Percentiles rank a stretch among this genome's conserved stretches.
These are phyloP conservation scores for Yamadazyma pseudoaaseri DNA, from an alignment of 1,139 yeast species.

Conservation along the genomic window DNA sequence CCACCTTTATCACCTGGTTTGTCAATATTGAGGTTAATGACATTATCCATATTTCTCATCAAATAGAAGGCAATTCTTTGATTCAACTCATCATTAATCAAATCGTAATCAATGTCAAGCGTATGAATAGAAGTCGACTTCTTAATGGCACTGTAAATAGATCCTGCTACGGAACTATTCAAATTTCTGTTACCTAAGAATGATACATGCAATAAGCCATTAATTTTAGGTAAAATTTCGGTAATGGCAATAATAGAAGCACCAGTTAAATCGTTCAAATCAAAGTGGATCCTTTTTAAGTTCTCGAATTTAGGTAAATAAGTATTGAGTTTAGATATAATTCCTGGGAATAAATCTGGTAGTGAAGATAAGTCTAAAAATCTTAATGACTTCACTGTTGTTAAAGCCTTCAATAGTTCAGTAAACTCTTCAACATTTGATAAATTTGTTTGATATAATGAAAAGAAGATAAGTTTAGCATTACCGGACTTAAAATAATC, in stretches of 20 bases:
- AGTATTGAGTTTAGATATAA: constrained; percentile 59
- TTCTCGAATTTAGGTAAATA: constrained; percentile 64
- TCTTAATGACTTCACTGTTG: constrained; percentile 55
- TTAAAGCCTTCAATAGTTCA: constrained; percentile 49
- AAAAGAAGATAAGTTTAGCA: constrained; percentile 55
- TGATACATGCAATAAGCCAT: constrained; percentile 73
- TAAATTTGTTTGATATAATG: constrained; percentile 69
- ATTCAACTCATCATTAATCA: constrained; percentile 66
- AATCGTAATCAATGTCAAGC: constrained; percentile 69
- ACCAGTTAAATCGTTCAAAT: constrained; percentile 63
- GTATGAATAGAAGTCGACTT: constrained; percentile 62
- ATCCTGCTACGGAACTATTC: constrained; percentile 59
- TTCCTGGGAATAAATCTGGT: constrained; percentile 70
- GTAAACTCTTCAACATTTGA: constrained; percentile 53
- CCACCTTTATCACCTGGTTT: constrained; percentile 1
- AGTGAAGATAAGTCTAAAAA: constrained; percentile 77
- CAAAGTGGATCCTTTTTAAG: constrained; percentile 75
- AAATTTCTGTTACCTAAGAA: constrained; percentile 62
- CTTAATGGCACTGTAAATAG: constrained; percentile 71
- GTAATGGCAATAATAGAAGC: constrained; percentile 67
- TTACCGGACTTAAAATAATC: constrained; percentile 38
- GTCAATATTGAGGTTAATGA: constrained; percentile 9
- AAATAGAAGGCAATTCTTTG: constrained; percentile 79
- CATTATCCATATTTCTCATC: constrained; percentile 76
- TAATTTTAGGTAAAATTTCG: constrained; percentile 67